Evolutionary conservation across 192 early-diverging fungal genomes (phyloP).

Genomic region (Lobosporangium transversale): DNA sequence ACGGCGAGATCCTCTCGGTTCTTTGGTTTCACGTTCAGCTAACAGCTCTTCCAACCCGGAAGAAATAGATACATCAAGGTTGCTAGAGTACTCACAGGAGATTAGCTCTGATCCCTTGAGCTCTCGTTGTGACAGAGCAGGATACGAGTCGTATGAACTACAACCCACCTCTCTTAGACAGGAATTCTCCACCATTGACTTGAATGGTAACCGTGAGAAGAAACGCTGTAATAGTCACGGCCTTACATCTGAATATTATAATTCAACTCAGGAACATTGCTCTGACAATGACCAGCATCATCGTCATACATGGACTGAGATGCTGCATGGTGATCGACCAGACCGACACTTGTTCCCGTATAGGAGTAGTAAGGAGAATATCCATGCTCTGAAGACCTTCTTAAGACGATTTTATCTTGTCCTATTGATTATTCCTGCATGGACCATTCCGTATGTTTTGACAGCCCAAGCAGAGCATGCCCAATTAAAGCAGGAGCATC

Average conservation of each 20-base stretch:
- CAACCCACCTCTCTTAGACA: neutral
- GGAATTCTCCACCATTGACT: neutral
- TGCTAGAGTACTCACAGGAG: neutral
- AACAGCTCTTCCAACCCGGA: neutral
- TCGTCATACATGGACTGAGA: neutral
- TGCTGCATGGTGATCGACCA: constrained; percentile 10
- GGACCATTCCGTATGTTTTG: constrained; percentile 23
- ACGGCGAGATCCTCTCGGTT: neutral
- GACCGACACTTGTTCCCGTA: constrained; percentile 31
- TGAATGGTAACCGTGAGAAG: neutral
- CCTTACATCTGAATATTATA: neutral
- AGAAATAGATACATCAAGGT: constrained; percentile 2
- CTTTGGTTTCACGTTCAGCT: neutral
- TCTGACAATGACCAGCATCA: neutral
- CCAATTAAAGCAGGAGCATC: neutral
- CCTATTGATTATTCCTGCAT: constrained; percentile 31
- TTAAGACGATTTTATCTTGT: constrained; percentile 19
- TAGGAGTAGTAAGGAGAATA: constrained; percentile 8
- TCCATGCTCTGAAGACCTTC: constrained; percentile 7
- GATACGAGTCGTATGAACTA: neutral
- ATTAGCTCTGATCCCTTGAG: neutral
- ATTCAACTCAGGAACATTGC: neutral
- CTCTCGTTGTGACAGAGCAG: too few species aligned
- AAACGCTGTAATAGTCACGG: neutral
- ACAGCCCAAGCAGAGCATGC: constrained; percentile 6